Evolutionary conservation across 768 basidiomycete genomes (phyloP).

Genomic region (Megacollybia marginata): DNA sequence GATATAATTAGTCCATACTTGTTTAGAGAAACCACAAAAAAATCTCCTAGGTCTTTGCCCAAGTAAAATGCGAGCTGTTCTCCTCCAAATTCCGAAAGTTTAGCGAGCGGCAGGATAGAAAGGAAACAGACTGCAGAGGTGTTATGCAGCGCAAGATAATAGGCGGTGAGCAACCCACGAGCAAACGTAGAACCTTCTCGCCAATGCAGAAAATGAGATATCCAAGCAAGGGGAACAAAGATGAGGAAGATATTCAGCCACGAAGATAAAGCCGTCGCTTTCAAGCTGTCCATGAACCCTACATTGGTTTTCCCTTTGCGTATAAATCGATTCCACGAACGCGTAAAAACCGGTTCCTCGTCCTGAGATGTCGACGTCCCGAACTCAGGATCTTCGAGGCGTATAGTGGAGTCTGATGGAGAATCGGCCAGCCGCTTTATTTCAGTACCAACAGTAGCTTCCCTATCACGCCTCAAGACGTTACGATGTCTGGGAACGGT

Average conservation of each 20-base stretch:
- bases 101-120: constrained; percentile 58
- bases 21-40: constrained; percentile 57
- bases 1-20: constrained; percentile 34
- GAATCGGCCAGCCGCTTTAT: not conserved
- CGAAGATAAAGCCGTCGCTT: constrained; percentile 41
- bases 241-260: constrained; percentile 57
- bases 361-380: not conserved
- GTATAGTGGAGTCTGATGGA: not conserved
- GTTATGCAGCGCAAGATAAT: not conserved
- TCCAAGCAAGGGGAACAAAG: constrained; percentile 57
- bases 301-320: not conserved
- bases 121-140: constrained; percentile 39
- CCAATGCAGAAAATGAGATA: constrained; percentile 42
- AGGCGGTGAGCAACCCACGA: not conserved
- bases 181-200: constrained; percentile 31
- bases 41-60: constrained; percentile 47
- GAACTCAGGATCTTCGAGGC: not conserved
- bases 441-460: not conserved
- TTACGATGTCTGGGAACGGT: too few species aligned
- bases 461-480: not conserved
- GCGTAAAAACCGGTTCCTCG: not conserved
- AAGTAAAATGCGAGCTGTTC: constrained; percentile 35
- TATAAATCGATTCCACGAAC: not conserved
- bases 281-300: constrained; percentile 27
- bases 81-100: constrained; percentile 55